These are phyloP conservation scores for Ajuga reptans DNA, from an alignment of 305 asterid genomes.

Conservation along the genomic window DNA sequence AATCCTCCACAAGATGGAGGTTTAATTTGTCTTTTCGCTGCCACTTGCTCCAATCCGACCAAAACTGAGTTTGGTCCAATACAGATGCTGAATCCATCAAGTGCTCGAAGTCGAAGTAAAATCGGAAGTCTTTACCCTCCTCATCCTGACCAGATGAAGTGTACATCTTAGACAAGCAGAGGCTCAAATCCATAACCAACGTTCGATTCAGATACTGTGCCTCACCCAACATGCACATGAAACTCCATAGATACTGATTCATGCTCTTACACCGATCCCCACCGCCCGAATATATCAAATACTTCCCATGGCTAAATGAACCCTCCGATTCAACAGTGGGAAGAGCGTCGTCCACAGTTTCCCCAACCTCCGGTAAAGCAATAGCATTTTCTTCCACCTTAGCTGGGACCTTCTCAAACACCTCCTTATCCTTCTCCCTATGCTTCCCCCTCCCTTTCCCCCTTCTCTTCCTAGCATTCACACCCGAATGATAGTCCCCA, in stretches of 20 bases:
- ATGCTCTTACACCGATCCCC: conserved; percentile 94
- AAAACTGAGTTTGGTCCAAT: conserved; percentile 60
- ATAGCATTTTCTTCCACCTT: conserved; percentile 32
- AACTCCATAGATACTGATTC: conserved; percentile 85
- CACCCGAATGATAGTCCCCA: conserved; percentile 81
- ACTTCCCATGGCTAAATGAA: conserved; percentile 56
- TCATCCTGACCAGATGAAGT: conserved; percentile 66
- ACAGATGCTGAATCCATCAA: conserved; percentile 63
- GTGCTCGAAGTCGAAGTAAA: conserved; percentile 80
- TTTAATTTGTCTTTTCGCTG: conserved; percentile 33
- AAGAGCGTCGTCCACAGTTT: conserved; percentile 54
- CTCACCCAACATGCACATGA: conserved; percentile 85
- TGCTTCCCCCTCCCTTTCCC: conserved; percentile 33
- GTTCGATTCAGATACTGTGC: conserved; percentile 81
- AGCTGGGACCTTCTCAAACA: conserved; percentile 47
- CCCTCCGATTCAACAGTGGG: conserved; percentile 65
- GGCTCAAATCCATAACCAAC: conserved; percentile 59
- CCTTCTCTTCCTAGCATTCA: conserved; percentile 71
- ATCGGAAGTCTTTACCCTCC: conserved; percentile 77
- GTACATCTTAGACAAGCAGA: conserved; percentile 68
- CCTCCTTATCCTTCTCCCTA: conserved; percentile 36
- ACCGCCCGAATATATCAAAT: conserved; percentile 62
- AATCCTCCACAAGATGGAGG: conserved; percentile 41
- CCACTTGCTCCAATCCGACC: conserved; percentile 54
- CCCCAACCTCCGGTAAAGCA: conserved; percentile 61